phyloP scores from a whole-genome alignment of 108 stramenopile species.

The Cyclotella baltica region DNA sequence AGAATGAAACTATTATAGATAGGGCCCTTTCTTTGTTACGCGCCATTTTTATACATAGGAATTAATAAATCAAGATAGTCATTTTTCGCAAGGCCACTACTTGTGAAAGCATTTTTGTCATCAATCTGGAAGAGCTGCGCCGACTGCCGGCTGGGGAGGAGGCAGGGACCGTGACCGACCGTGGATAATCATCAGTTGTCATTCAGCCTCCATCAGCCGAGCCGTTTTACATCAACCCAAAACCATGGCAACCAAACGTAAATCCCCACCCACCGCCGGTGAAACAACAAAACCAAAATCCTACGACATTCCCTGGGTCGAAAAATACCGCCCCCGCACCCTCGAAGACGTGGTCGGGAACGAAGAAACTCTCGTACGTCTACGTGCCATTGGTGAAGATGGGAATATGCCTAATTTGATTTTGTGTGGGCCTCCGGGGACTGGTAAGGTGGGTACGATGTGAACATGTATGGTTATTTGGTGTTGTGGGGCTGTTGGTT shows the following conservation, averaged over 20 bases:
- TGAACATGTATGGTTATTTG: neutral
- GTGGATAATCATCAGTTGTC: too few relatives aligned
- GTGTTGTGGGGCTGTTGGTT: neutral
- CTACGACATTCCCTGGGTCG: constrained; percentile 96
- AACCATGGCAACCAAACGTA: constrained; percentile 38
- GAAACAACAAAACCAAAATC: constrained; percentile 19
- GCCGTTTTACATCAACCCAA: neutral
- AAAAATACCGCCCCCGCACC: constrained; percentile 92
- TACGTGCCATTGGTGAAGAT: constrained; percentile 93
- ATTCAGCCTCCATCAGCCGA: too few relatives aligned
- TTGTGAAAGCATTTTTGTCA: too few relatives aligned
- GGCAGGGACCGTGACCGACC: too few relatives aligned
- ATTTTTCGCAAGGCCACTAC: too few relatives aligned
- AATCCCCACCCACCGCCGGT: constrained; percentile 16
- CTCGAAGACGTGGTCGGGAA: constrained; percentile 97
- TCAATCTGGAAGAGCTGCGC: too few relatives aligned
- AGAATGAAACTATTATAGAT: too few relatives aligned
- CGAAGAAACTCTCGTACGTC: constrained; percentile 91
- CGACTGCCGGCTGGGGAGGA: too few relatives aligned
- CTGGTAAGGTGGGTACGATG: constrained; percentile 73
- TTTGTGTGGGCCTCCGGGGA: constrained; percentile 93
- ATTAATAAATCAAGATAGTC: too few relatives aligned
- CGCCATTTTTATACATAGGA: too few relatives aligned
- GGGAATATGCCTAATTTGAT: constrained; percentile 99
- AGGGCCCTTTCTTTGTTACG: too few relatives aligned